Conservation (phyloP, 306 rosid species). For the Spatholobus suberectus region DNA sequence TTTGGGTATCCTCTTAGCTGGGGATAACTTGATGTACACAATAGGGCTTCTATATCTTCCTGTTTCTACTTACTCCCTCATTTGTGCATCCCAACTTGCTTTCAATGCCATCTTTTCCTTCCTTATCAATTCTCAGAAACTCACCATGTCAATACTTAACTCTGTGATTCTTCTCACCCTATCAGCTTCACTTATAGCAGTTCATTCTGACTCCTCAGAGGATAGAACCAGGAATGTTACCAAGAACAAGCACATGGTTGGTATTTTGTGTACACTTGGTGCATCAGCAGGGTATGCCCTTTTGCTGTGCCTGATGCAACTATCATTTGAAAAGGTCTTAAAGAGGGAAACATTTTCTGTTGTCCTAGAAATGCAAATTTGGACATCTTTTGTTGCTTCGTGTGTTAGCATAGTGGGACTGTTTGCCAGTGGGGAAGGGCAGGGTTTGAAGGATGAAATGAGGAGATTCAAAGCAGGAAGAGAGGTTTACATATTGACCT, state of each 20-base stretch:
- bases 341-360: slow-evolving; percentile 68
- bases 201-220: slow-evolving; percentile 54
- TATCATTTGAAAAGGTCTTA: slow-evolving; percentile 63
- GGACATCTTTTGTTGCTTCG: slow-evolving; percentile 64
- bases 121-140: slow-evolving; percentile 71
- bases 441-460: slow-evolving; percentile 61
- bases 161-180: slow-evolving; percentile 64
- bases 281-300: slow-evolving; percentile 76
- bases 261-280: slow-evolving; percentile 56
- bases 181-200: slow-evolving; percentile 66
- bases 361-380: slow-evolving; percentile 77
- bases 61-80: slow-evolving; percentile 75
- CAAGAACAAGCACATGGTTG: slow-evolving; percentile 43
- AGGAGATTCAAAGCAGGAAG: slow-evolving; percentile 50
- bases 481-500: slow-evolving; percentile 55
- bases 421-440: slow-evolving; percentile 67
- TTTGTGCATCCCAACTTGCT: slow-evolving; percentile 74
- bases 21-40: slow-evolving; percentile 66
- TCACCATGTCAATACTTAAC: slow-evolving; percentile 58
- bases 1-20: slow-evolving; percentile 60
- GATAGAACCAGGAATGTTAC: slow-evolving; percentile 48
- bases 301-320: slow-evolving; percentile 69
- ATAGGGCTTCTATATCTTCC: slow-evolving; percentile 71
- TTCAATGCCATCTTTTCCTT: slow-evolving; percentile 76
- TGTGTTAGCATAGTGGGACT: slow-evolving; percentile 62